Percentiles rank a stretch among this genome's conserved stretches.
phyloP scores from a whole-genome alignment of 129 eudicot genomes.

The Flaveria bidentis region DNA sequence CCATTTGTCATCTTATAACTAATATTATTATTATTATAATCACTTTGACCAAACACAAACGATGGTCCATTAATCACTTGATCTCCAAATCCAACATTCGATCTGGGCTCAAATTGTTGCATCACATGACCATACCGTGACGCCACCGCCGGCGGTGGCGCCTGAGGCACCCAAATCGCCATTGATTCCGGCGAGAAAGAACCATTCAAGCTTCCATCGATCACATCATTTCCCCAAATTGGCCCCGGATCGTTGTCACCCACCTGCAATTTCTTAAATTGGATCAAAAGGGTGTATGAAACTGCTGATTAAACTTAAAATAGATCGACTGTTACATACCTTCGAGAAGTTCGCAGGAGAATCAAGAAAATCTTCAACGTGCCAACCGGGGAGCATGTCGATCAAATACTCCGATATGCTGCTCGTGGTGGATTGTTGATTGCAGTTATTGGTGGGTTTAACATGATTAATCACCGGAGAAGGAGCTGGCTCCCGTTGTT shows the following conservation, averaged over 20 bases:
- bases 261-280: conserved; percentile 31
- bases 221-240: conserved; percentile 59
- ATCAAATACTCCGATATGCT: conserved; percentile 90
- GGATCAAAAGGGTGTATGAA: not conserved
- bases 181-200: conserved; percentile 39
- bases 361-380: conserved; percentile 80
- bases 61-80: conserved; percentile 33
- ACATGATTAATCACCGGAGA: conserved; percentile 18
- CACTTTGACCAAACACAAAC: conserved; percentile 8
- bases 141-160: conserved; percentile 30
- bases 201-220: conserved; percentile 34
- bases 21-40: not conserved
- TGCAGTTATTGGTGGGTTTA: not conserved
- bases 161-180: conserved; percentile 77
- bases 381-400: conserved; percentile 91
- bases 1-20: conserved; percentile 3
- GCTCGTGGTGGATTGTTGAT: conserved; percentile 32
- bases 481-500: conserved; percentile 1
- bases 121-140: not conserved
- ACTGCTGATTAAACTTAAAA: not conserved
- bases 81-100: conserved; percentile 41
- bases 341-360: conserved; percentile 44
- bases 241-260: conserved; percentile 43
- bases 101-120: conserved; percentile 28
- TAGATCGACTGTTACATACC: conserved; percentile 28